Percentiles rank a stretch among this genome's conserved stretches.
Conservation (phyloP, 2,329 filamentous ascomycete species). For the Aspergillus flavus region DNA sequence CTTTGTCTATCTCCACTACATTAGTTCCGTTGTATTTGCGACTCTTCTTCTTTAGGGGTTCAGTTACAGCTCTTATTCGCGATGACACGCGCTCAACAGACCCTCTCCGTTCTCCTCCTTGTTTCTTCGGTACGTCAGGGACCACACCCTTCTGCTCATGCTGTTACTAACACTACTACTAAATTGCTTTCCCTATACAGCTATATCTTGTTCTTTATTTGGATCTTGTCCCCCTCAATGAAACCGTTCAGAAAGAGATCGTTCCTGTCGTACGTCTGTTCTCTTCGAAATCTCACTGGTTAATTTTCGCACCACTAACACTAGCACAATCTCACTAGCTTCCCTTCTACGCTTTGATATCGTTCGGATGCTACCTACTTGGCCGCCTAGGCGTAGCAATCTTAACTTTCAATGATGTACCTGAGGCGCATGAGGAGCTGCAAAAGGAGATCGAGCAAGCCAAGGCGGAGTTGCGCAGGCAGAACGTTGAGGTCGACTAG, state of each 20-base stretch:
- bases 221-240: constrained; percentile 77
- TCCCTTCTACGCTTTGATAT: constrained; percentile 88
- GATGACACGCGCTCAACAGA: constrained; percentile 95
- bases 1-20: not conserved
- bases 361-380: constrained; percentile 88
- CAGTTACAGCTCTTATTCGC: constrained; percentile 34
- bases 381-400: constrained; percentile 91
- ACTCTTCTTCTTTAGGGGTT: no score
- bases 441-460: constrained; percentile 72
- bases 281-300: not conserved
- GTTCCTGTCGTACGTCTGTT: constrained; percentile 76
- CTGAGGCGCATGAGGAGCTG: constrained; percentile 84
- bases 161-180: constrained; percentile 15
- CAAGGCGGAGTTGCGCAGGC: constrained; percentile 45
- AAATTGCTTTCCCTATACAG: constrained; percentile 49
- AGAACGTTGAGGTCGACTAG: constrained; percentile 49
- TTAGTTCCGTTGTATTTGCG: not conserved
- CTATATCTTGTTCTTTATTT: constrained; percentile 87
- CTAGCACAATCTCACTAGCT: constrained; percentile 57
- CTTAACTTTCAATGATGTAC: constrained; percentile 94
- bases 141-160: constrained; percentile 9
- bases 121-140: constrained; percentile 75
- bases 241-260: constrained; percentile 77
- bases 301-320: constrained; percentile 9
- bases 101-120: constrained; percentile 82